Evolutionary conservation across 2,329 filamentous ascomycete genomes (phyloP).

Genomic region (Ceratocystis cubensis): DNA sequence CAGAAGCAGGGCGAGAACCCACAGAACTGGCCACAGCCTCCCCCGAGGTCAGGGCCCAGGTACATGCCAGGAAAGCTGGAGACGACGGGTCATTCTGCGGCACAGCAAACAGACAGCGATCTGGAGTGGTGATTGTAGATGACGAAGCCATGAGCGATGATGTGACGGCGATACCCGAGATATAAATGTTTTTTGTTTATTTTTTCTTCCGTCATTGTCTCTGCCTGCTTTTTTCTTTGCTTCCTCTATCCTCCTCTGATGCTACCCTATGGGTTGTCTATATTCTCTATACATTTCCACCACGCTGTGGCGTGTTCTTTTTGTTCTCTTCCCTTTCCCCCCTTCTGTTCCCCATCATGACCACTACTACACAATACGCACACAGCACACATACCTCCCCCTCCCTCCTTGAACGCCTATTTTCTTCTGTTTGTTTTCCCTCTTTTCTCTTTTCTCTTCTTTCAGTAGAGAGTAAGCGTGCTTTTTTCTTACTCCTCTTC

Average conservation of each 20-base stretch:
- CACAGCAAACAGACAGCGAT: not conserved
- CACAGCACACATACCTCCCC: no score
- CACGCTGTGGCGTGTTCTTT: not conserved
- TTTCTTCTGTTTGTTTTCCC: not conserved
- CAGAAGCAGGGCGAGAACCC: not conserved
- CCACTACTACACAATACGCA: no score
- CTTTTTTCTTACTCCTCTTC: no score
- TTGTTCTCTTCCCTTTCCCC: not conserved
- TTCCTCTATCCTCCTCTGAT: not conserved
- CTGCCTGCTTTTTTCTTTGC: not conserved
- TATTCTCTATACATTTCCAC: not conserved
- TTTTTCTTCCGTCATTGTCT: not conserved
- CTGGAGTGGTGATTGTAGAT: slow-evolving; percentile 7
- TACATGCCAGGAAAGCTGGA: not conserved
- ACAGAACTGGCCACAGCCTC: slow-evolving; percentile 11
- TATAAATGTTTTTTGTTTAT: not conserved
- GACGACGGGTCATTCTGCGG: not conserved
- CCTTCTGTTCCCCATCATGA: not conserved
- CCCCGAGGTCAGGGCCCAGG: not conserved
- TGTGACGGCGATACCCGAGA: slow-evolving; percentile 7
- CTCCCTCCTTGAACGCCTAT: not conserved
- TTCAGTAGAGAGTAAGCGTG: not conserved
- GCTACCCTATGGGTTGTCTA: not conserved
- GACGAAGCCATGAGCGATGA: slow-evolving; percentile 16
- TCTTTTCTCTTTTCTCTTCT: slow-evolving; percentile 4